Base-by-base conservation (phyloP, 352 stramenopile species). In the Phytophthora megakarya region DNA sequence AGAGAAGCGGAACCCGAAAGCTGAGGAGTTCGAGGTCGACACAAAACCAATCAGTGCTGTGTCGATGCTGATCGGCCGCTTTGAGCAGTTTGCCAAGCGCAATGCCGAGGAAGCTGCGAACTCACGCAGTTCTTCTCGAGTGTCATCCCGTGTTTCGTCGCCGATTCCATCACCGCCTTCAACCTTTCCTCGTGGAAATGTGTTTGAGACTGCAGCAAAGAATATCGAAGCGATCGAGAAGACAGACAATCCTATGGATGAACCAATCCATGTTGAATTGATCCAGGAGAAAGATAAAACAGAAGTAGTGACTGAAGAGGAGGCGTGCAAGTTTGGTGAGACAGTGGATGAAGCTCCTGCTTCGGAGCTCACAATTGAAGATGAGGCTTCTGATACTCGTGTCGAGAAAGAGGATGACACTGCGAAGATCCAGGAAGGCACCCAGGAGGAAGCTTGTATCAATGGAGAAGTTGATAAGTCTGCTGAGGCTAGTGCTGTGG, bases 11-110 rank as follows among this genome's bases (percentile, higher is more conserved):
- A 52, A 0, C 8, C 1, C 21, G 7, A 39, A 56, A 7, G 21
- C 43, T 12, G 33, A 30, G 10, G 28, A 52, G 18, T 76, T 53
- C 22, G 47, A 73, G 25, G 63, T 76, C 3, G 68, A 76, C 47
- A 67, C 57, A 15, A 57, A 70, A 21, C 48, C 63, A 1, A 76
- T 76, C 26, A 61, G 33, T 39, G 51, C 68, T 21, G 68, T 76
- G 12, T n/a, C 58, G 0, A 66, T 61, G 35, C 55, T 76, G 10
- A 76, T 76, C 38, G 58, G 57, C n/a, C 68, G 68, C 38, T 76
- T 58, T 25, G 68, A 76, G 50, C 10, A 66, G n/a, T 49, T 76
- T n/a, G 68, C 68, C 10, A 57, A 49, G 33, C 39, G 18, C 18
- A 64, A 75, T 13, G 67, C 52, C 6, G 30, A 22, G 6, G 51